phyloP scores from a whole-genome alignment of 2,329 filamentous ascomycete genomes.

The Hyphodiscus sp. region DNA sequence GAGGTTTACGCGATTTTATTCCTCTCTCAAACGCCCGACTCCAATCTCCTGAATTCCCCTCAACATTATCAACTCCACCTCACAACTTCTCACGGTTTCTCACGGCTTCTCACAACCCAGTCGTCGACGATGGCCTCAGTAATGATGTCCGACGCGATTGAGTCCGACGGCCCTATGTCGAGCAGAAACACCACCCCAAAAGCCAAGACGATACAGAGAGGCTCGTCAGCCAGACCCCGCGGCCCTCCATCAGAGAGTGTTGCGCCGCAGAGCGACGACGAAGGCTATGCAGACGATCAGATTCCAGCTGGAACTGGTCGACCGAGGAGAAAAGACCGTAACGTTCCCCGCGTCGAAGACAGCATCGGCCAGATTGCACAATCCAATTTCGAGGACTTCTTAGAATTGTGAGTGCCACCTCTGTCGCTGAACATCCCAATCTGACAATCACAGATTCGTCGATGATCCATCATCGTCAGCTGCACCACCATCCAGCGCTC shows the following conservation, averaged over 20 bases:
- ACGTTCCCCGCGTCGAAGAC: constrained; percentile 69
- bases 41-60: constrained; percentile 18
- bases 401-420: constrained; percentile 56
- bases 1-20: constrained; percentile 12
- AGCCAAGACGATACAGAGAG: constrained; percentile 17
- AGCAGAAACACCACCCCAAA: constrained; percentile 24
- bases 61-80: constrained; percentile 13
- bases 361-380: constrained; percentile 68
- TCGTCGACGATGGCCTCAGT: constrained; percentile 26
- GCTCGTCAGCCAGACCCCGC: constrained; percentile 29
- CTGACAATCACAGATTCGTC: constrained; percentile 43
- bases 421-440: background rate
- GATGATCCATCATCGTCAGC: constrained; percentile 62
- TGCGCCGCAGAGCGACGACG: constrained; percentile 55
- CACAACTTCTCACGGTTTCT: no score
- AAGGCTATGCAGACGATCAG: constrained; percentile 59
- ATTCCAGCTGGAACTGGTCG: constrained; percentile 46
- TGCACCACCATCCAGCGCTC: constrained; percentile 59
- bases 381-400: constrained; percentile 70
- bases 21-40: constrained; percentile 14
- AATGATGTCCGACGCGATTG: constrained; percentile 28
- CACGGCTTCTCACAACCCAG: constrained; percentile 8
- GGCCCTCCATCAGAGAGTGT: constrained; percentile 55
- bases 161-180: constrained; percentile 20
- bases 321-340: constrained; percentile 36